phyloP scores from a whole-genome alignment of 768 basidiomycete genomes.

The Gyrodon lividus region DNA sequence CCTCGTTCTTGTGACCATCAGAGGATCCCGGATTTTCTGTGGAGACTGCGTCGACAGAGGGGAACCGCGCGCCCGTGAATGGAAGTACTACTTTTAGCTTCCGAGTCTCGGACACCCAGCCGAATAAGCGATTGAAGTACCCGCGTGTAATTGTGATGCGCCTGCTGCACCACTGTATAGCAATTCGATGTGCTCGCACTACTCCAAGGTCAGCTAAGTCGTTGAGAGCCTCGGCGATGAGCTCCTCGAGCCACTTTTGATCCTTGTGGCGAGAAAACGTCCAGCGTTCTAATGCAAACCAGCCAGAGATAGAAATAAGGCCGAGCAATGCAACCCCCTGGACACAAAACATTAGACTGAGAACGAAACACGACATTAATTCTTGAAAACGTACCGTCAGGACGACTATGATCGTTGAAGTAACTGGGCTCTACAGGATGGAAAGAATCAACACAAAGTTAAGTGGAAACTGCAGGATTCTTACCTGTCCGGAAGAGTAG shows the following conservation, averaged over 20 bases:
- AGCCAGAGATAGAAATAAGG: slow-evolving; percentile 47
- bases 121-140: slow-evolving; percentile 9
- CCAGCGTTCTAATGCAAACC: slow-evolving; percentile 52
- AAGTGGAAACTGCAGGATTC: slow-evolving; percentile 4
- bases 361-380: neutral
- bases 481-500: slow-evolving; percentile 68
- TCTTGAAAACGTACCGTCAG: slow-evolving; percentile 49
- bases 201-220: slow-evolving; percentile 18
- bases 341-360: neutral
- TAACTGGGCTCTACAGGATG: slow-evolving; percentile 47
- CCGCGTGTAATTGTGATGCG: slow-evolving; percentile 9
- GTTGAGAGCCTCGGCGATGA: slow-evolving; percentile 28
- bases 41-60: slow-evolving; percentile 1
- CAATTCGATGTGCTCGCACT: slow-evolving; percentile 24
- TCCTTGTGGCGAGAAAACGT: slow-evolving; percentile 43
- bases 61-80: neutral
- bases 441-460: neutral
- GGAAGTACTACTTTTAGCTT: neutral
- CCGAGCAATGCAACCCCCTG: slow-evolving; percentile 37
- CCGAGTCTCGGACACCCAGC: slow-evolving; percentile 11
- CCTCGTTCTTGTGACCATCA: neutral
- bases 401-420: slow-evolving; percentile 69
- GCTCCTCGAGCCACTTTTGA: slow-evolving; percentile 45
- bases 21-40: slow-evolving; percentile 5
- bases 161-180: slow-evolving; percentile 23